Percentiles rank a stretch among this genome's conserved stretches.
Conservation (phyloP, 1,284 basidiomycete species). For the Ceratobasidium sp. region DNA sequence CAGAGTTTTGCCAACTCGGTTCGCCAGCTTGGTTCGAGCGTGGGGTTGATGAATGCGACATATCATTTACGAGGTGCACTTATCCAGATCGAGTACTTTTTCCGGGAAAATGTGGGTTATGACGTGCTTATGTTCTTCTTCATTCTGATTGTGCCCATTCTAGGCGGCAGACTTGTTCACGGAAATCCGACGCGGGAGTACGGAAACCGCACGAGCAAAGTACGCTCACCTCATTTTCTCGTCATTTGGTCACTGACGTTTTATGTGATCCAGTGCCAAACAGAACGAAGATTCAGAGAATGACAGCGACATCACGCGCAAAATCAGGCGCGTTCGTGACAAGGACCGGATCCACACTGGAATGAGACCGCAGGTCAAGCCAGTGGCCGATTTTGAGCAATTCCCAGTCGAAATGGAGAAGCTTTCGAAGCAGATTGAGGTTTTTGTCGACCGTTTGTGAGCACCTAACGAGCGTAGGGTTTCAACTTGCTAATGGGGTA, state of each 20-base stretch:
- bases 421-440: constrained; percentile 5
- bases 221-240: background rate
- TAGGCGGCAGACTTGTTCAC: constrained; percentile 31
- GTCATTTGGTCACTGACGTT: background rate
- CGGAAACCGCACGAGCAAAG: background rate
- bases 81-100: constrained; percentile 48
- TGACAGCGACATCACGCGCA: background rate
- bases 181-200: constrained; percentile 22
- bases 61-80: constrained; percentile 45
- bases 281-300: background rate
- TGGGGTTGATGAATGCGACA: constrained; percentile 46
- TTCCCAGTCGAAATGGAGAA: constrained; percentile 26
- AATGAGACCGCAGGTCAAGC: constrained; percentile 36
- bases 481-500: background rate
- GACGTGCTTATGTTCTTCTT: background rate
- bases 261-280: background rate
- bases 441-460: constrained; percentile 40
- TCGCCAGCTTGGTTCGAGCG: constrained; percentile 46
- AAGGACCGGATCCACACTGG: constrained; percentile 31
- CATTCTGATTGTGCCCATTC: background rate
- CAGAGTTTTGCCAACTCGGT: constrained; percentile 46
- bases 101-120: constrained; percentile 46
- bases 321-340: background rate
- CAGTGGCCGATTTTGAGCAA: background rate
- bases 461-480: background rate